Evolutionary conservation across 1,284 basidiomycete species (phyloP), one percentile per base, ranked within the genome.

Genomic region (Coriolopsis trogii): DNA sequence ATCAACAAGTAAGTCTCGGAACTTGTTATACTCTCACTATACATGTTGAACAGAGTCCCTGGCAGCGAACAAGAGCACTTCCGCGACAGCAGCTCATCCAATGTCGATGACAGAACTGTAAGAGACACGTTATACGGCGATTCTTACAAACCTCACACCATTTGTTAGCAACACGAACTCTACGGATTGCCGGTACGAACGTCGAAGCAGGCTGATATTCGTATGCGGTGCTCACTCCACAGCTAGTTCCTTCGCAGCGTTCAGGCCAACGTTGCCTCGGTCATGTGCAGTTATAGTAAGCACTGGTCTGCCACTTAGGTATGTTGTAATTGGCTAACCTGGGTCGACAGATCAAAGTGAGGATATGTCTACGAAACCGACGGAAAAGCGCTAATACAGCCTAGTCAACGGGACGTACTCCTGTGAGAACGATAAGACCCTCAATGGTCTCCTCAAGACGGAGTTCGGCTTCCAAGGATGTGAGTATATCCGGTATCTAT

Each of bases 391-490:
- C 24, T 34, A 15, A 12, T 9, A 3, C 33, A 4, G n/a, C 52
- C n/a, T 34, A 77, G 76, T 85, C 66, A 90, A 90, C 63, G 77
- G 80, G 21, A 81, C 79, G 0, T 88, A 73, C 62, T 78, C 85
- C 0, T 89, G 86, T 59, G 82, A 88, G 61, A 90, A 91, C 63
- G 75, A 79, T 50, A 76, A 84, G 63, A 77, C 78, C 3, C 69
- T 89, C 50, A 91, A 89, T 64, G 81, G 80, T 15, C 71, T 88
- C 23, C 68, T 90, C 48, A 91, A 91, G 71, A 76, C 75, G 16
- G 88, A 91, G 67, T 78, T 87, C 47, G 83, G 81, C 0, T 91
- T 89, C 71, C 81, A 83, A 56, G 88, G 87, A 48, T 87, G 80
- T 82, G 59, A 64, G 80, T 68, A 23, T 6, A 10, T 2, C 20